These are phyloP conservation scores for Trametes pubescens DNA, from an alignment of 1,284 basidiomycete species.

Conservation along the genomic window DNA sequence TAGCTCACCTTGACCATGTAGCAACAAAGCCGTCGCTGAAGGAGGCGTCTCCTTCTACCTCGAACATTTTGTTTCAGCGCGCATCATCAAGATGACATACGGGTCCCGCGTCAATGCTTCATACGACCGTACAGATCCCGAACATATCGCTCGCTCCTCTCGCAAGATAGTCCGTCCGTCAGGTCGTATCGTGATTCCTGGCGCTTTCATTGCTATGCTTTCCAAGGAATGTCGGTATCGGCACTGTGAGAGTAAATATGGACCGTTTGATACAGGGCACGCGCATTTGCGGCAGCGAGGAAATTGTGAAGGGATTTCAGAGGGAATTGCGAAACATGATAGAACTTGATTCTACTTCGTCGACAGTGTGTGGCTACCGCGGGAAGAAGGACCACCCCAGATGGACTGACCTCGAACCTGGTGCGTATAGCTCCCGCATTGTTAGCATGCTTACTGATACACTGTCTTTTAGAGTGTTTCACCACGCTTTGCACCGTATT, in stretches of 20 bases:
- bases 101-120: slow-evolving; percentile 42
- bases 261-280: slow-evolving; percentile 48
- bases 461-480: slow-evolving; percentile 41
- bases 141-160: slow-evolving; percentile 42
- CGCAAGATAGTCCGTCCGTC: slow-evolving; percentile 38
- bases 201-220: slow-evolving; percentile 46
- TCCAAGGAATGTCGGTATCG: slow-evolving; percentile 37
- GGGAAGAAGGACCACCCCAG: slow-evolving; percentile 47
- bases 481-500: slow-evolving; percentile 51
- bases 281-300: slow-evolving; percentile 42
- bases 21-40: slow-evolving; percentile 45
- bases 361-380: slow-evolving; percentile 53
- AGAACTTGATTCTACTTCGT: slow-evolving; percentile 38
- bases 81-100: slow-evolving; percentile 47
- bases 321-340: slow-evolving; percentile 35
- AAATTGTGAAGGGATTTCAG: slow-evolving; percentile 30
- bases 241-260: neutral
- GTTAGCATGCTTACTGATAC: neutral
- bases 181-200: slow-evolving; percentile 42
- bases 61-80: slow-evolving; percentile 45
- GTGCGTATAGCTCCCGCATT: slow-evolving; percentile 35
- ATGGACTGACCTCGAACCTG: slow-evolving; percentile 56
- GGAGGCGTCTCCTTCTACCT: slow-evolving; percentile 49
- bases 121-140: slow-evolving; percentile 41
- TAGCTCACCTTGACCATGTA: neutral